Base-by-base conservation (phyloP, 202 grass and related monocot species). In the Setaria viridis region DNA sequence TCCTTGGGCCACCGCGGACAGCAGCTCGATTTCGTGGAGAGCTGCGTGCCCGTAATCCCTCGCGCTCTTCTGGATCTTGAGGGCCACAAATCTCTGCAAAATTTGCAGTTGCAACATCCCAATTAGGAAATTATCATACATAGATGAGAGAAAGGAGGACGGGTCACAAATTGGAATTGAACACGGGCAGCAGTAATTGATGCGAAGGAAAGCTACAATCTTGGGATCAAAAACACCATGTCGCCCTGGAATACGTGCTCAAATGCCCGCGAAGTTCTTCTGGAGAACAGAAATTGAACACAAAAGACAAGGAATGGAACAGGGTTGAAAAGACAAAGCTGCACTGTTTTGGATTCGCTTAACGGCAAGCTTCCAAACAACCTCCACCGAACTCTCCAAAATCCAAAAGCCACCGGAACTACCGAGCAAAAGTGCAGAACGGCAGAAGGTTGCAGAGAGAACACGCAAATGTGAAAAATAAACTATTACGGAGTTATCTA, bases 1-100 rank as follows among this genome's bases (percentile, higher is more conserved):
- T 25, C 89, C 84, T 89, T 95, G 84, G 41, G 95, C 77, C 76
- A 82, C 91, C 13, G 83, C 89, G 8, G 93, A 93, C n/a, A 95
- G 84, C 43, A 95, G 29, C 78, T 94, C 87, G 43, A 98, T 93
- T 85, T 95, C 93, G 45, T 94, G 89, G 78, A 91, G 88, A 66
- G 96, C 96, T 2, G 93, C 88, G 20, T 96, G 88, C 19, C 90
- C 86, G 63, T 92, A 99, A 76, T 99, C 91, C 82, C 89, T 91
- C 43, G 96, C 96, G 86, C 93, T 99, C 77, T 99, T 99, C 84
- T 99, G 96, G 68, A 96, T 96, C 90, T 99, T 99, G 58, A 99
- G 90, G 29, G 96, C 93, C 33, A 96, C 93, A 54, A 95, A 95
- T 83, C 67, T 95, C 93, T 99, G 90, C 74, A 68, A 64, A 74